Evolutionary conservation across 768 basidiomycete genomes (phyloP).

Genomic region (Naganishia onofrii): DNA sequence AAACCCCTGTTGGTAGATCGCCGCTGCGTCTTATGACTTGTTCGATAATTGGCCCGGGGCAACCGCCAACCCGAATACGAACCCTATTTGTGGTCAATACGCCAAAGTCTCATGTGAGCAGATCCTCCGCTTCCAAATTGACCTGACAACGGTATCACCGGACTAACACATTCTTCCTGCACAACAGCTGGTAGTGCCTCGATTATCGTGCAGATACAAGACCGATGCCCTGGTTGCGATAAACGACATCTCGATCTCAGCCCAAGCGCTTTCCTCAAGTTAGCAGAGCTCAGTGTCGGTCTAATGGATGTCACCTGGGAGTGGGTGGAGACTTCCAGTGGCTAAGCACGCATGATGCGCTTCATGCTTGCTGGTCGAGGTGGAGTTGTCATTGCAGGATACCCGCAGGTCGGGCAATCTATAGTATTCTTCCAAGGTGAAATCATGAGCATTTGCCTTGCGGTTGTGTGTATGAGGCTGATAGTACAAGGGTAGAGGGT

Average conservation of each 20-base stretch:
- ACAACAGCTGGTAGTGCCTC: slow-evolving; percentile 58
- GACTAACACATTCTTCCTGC: slow-evolving; percentile 29
- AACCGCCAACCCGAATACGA: slow-evolving; percentile 65
- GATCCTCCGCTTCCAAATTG: not conserved
- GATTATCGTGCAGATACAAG: slow-evolving; percentile 59
- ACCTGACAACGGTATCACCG: slow-evolving; percentile 1
- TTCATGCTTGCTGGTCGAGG: not conserved
- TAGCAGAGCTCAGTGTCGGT: slow-evolving; percentile 33
- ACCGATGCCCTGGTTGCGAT: slow-evolving; percentile 64
- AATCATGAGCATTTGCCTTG: no score
- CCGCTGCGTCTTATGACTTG: slow-evolving; percentile 60
- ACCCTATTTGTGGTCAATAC: slow-evolving; percentile 66
- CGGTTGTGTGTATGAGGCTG: not conserved
- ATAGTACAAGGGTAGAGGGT: not conserved
- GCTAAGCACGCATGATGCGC: not conserved
- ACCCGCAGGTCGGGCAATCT: not conserved
- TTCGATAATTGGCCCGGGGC: slow-evolving; percentile 63
- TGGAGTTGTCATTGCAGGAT: not conserved
- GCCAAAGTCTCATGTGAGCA: slow-evolving; percentile 53
- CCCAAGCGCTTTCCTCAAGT: slow-evolving; percentile 27
- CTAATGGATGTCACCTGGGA: slow-evolving; percentile 33
- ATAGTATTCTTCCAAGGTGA: no score
- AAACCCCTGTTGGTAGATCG: slow-evolving; percentile 34
- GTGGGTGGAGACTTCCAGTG: slow-evolving; percentile 29
- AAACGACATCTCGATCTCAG: slow-evolving; percentile 35